phyloP scores from a whole-genome alignment of 371 early-diverging fungal species.

The Chytridium lagenaria region DNA sequence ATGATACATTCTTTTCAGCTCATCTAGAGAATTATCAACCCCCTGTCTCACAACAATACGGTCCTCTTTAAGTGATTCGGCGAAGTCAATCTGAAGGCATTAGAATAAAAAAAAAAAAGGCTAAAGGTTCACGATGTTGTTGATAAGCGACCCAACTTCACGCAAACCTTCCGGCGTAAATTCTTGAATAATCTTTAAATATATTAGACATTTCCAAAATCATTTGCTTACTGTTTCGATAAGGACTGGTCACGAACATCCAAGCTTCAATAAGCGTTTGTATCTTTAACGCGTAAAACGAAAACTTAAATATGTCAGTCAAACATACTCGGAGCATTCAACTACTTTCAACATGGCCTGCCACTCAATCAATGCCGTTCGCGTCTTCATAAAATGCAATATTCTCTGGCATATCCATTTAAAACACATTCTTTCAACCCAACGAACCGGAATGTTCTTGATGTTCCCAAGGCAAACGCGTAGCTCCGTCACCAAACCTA shows the following conservation, averaged over 20 bases:
- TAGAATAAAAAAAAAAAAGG: not conserved
- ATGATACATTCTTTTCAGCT: constrained; percentile 64
- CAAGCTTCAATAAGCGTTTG: constrained; percentile 24
- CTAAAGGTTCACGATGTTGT: constrained; percentile 55
- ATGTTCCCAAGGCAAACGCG: constrained; percentile 58
- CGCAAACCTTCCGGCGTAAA: constrained; percentile 51
- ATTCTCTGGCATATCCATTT: constrained; percentile 47
- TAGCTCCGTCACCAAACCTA: constrained; percentile 49
- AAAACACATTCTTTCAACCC: too few species aligned
- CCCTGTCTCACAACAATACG: constrained; percentile 65
- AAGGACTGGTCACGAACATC: not conserved
- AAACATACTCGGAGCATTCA: not conserved
- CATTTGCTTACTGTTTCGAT: not conserved
- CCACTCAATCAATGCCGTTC: constrained; percentile 69
- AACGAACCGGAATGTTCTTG: constrained; percentile 69
- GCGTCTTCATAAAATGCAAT: constrained; percentile 57
- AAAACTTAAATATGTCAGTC: constrained; percentile 56
- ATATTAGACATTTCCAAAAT: not conserved
- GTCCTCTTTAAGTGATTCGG: constrained; percentile 58
- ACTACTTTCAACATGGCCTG: constrained; percentile 67
- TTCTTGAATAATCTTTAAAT: constrained; percentile 42
- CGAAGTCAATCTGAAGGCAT: constrained; percentile 72
- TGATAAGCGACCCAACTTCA: constrained; percentile 64
- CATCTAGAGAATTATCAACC: constrained; percentile 71
- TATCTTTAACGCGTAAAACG: constrained; percentile 64